Percentiles rank a stretch among this genome's conserved stretches.
These are phyloP conservation scores for Albifimbria verrucaria DNA, from an alignment of 2,329 filamentous ascomycete genomes.

Conservation along the genomic window DNA sequence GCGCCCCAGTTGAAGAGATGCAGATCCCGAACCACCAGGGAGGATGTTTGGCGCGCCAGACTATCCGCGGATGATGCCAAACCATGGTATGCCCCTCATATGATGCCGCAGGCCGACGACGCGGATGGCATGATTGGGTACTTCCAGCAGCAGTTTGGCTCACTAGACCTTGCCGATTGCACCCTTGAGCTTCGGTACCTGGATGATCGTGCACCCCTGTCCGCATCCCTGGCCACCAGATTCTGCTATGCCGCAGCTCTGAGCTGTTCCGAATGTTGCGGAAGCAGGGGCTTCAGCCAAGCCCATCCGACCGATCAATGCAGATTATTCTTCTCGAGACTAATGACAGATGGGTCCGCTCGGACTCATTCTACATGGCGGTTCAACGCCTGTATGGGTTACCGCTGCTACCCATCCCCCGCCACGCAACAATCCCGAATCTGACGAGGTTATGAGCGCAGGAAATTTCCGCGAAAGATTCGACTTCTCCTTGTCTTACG, in stretches of 20 bases:
- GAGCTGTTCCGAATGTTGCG: slow-evolving; percentile 23
- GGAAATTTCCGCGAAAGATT: slow-evolving; percentile 42
- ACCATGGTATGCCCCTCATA: slow-evolving; percentile 23
- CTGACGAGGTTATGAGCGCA: slow-evolving; percentile 30
- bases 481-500: slow-evolving; percentile 59
- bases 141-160: slow-evolving; percentile 33
- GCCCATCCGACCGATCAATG: slow-evolving; percentile 15
- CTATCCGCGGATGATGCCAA: slow-evolving; percentile 29
- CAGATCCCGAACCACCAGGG: slow-evolving; percentile 23
- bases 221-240: slow-evolving; percentile 50
- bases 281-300: slow-evolving; percentile 26
- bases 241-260: slow-evolving; percentile 52
- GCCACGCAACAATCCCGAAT: slow-evolving; percentile 21
- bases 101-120: slow-evolving; percentile 23
- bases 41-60: slow-evolving; percentile 28
- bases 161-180: slow-evolving; percentile 37
- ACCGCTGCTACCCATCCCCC: slow-evolving; percentile 41
- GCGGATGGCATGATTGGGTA: slow-evolving; percentile 36
- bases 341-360: slow-evolving; percentile 49
- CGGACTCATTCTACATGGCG: slow-evolving; percentile 54
- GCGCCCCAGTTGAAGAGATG: slow-evolving; percentile 25
- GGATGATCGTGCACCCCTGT: slow-evolving; percentile 35
- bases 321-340: slow-evolving; percentile 40
- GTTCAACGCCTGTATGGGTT: slow-evolving; percentile 57
- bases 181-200: slow-evolving; percentile 42